Evolutionary conservation across 106 monocot genomes (phyloP).

Genomic region (Hemerocallis citrina): DNA sequence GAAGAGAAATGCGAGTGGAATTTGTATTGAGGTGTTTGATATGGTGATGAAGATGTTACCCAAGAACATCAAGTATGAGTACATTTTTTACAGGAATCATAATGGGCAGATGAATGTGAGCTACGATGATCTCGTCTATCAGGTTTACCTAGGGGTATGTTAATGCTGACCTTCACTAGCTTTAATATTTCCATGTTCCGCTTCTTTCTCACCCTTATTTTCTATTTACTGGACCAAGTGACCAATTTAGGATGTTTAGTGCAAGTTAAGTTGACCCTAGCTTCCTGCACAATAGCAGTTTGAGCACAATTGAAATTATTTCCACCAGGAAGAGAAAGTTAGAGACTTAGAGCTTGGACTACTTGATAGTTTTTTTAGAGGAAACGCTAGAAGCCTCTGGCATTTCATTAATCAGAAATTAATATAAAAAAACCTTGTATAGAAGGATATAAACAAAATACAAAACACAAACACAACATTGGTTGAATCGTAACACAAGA

Average conservation of each 20-base stretch:
- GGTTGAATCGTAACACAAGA: no score
- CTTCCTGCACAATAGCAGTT: background rate
- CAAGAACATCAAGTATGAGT: slow-evolving; percentile 20
- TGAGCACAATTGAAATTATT: background rate
- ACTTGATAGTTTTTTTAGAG: background rate
- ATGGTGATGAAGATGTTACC: slow-evolving; percentile 15
- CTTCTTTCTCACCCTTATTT: no score
- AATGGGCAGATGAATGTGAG: background rate
- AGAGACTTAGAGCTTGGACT: background rate
- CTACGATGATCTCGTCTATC: slow-evolving; percentile 27
- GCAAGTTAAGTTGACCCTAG: no score
- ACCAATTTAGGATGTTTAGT: no score
- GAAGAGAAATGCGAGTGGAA: slow-evolving; percentile 15
- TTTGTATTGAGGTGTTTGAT: slow-evolving; percentile 36
- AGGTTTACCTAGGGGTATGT: slow-evolving; percentile 33
- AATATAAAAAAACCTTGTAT: background rate
- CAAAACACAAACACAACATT: no score
- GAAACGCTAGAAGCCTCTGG: no score
- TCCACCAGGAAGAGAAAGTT: background rate
- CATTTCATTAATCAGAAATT: no score
- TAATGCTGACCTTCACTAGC: background rate
- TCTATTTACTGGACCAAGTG: no score
- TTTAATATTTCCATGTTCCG: background rate
- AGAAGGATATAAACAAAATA: background rate
- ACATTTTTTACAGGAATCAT: slow-evolving; percentile 2